Conservation (phyloP, 768 basidiomycete species). For the Leccinum imitatum region DNA sequence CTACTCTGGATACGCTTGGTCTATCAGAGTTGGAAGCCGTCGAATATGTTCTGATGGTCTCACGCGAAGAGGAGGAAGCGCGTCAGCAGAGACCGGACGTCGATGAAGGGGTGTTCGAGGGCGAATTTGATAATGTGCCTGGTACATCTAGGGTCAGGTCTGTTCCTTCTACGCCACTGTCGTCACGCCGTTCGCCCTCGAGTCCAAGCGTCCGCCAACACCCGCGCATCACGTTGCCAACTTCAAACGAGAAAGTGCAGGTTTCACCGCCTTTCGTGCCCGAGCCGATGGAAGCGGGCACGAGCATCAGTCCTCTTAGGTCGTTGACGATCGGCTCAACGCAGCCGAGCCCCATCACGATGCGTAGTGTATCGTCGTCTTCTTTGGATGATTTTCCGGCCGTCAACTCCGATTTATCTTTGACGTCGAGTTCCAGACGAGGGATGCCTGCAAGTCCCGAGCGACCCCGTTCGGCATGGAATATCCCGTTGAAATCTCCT, state of each 20-base stretch:
- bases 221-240: conserved; percentile 25
- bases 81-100: conserved; percentile 13
- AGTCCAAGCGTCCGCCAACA: conserved; percentile 27
- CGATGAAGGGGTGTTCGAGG: conserved; percentile 59
- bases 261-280: conserved; percentile 48
- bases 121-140: conserved; percentile 37
- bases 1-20: conserved; percentile 60
- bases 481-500: conserved; percentile 34
- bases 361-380: conserved; percentile 17
- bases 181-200: conserved; percentile 19
- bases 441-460: conserved; percentile 17
- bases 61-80: conserved; percentile 64
- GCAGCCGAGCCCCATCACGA: conserved; percentile 11
- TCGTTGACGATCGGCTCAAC: conserved; percentile 7
- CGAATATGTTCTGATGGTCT: conserved; percentile 82
- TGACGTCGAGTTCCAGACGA: conserved; percentile 22
- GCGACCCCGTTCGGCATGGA: conserved; percentile 38
- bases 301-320: conserved; percentile 30
- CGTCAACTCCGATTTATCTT: conserved; percentile 32
- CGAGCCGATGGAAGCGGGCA: conserved; percentile 58
- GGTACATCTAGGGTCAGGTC: conserved; percentile 10
- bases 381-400: conserved; percentile 35
- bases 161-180: conserved; percentile 4
- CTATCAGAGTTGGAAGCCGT: conserved; percentile 72
- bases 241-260: conserved; percentile 54